These are phyloP conservation scores for Rubia peregrina DNA, from an alignment of 305 asterid genomes.

Conservation along the genomic window DNA sequence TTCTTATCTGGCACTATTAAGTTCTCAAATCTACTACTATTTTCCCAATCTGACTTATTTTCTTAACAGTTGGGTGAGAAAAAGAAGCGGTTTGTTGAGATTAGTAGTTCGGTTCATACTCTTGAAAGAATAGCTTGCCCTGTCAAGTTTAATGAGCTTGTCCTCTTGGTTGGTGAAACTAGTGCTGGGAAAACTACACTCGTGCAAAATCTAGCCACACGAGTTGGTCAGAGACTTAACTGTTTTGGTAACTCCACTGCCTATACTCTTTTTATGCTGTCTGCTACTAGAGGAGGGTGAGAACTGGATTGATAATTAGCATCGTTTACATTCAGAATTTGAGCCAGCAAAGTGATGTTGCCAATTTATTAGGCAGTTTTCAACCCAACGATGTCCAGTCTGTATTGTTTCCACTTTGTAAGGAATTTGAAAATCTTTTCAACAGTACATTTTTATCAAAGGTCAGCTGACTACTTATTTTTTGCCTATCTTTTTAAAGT, in stretches of 20 bases:
- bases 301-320: constrained; percentile 11
- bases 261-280: neutral
- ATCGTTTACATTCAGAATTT: constrained; percentile 54
- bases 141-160: constrained; percentile 77
- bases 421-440: constrained; percentile 68
- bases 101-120: constrained; percentile 65
- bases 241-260: constrained; percentile 64
- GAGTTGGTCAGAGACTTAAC: constrained; percentile 85
- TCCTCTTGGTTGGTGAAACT: constrained; percentile 97
- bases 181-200: constrained; percentile 99
- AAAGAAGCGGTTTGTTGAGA: constrained; percentile 71
- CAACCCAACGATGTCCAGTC: constrained; percentile 82
- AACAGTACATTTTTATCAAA: constrained; percentile 48
- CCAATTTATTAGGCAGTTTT: constrained; percentile 89
- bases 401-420: constrained; percentile 69
- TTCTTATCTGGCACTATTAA: constrained; percentile 5
- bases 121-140: constrained; percentile 96
- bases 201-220: constrained; percentile 75
- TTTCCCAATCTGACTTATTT: constrained; percentile 8
- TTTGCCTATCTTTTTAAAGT: constrained; percentile 4
- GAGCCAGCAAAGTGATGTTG: constrained; percentile 96
- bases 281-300: neutral
- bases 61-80: constrained; percentile 40
- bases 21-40: constrained; percentile 1
- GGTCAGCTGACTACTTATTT: constrained; percentile 37